Percentiles rank a stretch among this genome's conserved stretches.
Conservation (phyloP, 495 filamentous ascomycete genomes). For the Hypomontagnella submonticulosa region DNA sequence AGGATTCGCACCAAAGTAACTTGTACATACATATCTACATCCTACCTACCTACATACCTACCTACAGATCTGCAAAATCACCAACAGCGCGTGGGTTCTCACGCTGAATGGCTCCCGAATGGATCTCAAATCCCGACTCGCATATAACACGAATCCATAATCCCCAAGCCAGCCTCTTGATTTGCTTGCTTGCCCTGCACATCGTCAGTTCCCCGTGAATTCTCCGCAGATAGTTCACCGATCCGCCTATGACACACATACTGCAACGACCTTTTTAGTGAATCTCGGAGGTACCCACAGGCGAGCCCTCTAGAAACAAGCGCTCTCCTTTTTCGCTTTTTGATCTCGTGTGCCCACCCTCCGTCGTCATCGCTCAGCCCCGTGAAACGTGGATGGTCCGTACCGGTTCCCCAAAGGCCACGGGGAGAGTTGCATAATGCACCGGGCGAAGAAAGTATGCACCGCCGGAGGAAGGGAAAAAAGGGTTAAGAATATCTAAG, state of each 20-base stretch:
- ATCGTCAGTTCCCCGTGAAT: conserved; percentile 17
- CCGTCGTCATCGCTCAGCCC: conserved; percentile 4
- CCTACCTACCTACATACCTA: conserved; percentile 14
- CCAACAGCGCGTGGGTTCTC: conserved; percentile 20
- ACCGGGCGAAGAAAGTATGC: conserved; percentile 2
- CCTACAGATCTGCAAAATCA: conserved; percentile 26
- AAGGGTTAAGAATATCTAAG: neutral
- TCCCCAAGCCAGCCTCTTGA: conserved; percentile 8
- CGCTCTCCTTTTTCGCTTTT: conserved; percentile 1
- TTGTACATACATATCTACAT: conserved; percentile 29
- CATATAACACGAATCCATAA: conserved; percentile 7
- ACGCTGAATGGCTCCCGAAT: conserved; percentile 1
- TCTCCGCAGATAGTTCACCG: conserved; percentile 3
- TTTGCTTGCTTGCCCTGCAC: conserved; percentile 20
- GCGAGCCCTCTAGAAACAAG: conserved; percentile 3
- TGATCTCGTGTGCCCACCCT: conserved; percentile 3
- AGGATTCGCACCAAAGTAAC: conserved; percentile 36
- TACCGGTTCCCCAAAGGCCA: conserved; percentile 7
- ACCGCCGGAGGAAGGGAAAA: neutral
- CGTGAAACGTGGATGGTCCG: conserved; percentile 9
- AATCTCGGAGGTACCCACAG: conserved; percentile 10
- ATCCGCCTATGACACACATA: conserved; percentile 5
- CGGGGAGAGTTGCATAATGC: conserved; percentile 3
- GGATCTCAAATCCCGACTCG: conserved; percentile 10
- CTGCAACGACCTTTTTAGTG: neutral